These are phyloP conservation scores for Yamadazyma siamensis DNA, from an alignment of 1,139 yeast genomes.

Conservation along the genomic window DNA sequence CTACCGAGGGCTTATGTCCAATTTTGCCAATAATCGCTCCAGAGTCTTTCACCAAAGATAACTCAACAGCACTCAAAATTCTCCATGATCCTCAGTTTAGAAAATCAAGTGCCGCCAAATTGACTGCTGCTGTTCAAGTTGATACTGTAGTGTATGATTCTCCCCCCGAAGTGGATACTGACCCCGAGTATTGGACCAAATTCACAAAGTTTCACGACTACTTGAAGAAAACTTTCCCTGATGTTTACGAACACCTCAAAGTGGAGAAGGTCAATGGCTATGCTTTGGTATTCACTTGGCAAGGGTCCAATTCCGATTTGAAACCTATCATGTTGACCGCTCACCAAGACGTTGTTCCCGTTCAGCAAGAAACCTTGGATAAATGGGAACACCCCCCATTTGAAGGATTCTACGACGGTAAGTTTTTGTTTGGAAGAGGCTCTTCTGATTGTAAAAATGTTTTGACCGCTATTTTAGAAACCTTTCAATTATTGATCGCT, in stretches of 20 bases:
- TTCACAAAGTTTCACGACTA: constrained; percentile 56
- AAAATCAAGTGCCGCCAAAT: constrained; percentile 27
- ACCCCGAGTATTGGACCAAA: constrained; percentile 36
- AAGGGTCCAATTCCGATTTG: constrained; percentile 49
- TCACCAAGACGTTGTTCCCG: constrained; percentile 85
- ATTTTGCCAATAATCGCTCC: constrained; percentile 26
- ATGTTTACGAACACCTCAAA: constrained; percentile 44
- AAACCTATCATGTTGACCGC: constrained; percentile 71
- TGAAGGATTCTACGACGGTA: constrained; percentile 64
- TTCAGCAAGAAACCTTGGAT: constrained; percentile 52
- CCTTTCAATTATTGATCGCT: constrained; percentile 32
- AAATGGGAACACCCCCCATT: constrained; percentile 74
- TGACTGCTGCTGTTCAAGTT: constrained; percentile 42
- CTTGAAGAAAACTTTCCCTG: constrained; percentile 57
- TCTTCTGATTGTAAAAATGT: constrained; percentile 41
- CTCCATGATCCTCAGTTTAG: constrained; percentile 33
- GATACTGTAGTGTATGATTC: constrained; percentile 45
- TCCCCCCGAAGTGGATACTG: constrained; percentile 14
- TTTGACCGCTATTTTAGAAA: constrained; percentile 36
- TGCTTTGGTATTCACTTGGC: constrained; percentile 66
- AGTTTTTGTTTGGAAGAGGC: constrained; percentile 39
- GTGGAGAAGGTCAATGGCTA: constrained; percentile 60
- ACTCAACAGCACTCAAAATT: constrained; percentile 31
- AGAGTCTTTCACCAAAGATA: constrained; percentile 25
- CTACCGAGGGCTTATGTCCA: constrained; percentile 4